Evolutionary conservation across 331 rosid species (phyloP).

Genomic region (Erythrophleum ivorense): DNA sequence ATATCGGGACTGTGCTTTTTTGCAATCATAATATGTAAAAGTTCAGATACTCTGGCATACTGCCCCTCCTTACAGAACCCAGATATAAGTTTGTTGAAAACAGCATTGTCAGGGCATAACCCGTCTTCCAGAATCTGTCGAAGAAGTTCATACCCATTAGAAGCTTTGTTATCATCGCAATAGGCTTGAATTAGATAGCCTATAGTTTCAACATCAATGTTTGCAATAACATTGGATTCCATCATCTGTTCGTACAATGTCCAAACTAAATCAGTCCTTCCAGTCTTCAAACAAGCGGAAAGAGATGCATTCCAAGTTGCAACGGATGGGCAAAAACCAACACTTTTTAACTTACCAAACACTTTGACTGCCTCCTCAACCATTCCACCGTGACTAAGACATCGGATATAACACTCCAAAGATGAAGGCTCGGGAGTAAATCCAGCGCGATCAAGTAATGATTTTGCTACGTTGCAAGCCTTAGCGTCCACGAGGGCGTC

Average conservation of each 20-base stretch:
- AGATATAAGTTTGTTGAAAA: slow-evolving; percentile 60
- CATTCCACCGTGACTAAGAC: slow-evolving; percentile 60
- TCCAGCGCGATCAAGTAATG: slow-evolving; percentile 49
- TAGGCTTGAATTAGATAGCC: slow-evolving; percentile 65
- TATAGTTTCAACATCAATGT: slow-evolving; percentile 59
- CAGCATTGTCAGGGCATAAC: slow-evolving; percentile 48
- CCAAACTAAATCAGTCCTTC: slow-evolving; percentile 71
- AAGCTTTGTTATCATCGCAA: slow-evolving; percentile 53
- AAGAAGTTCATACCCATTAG: slow-evolving; percentile 66
- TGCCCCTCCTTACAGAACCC: slow-evolving; percentile 57
- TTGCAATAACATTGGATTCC: slow-evolving; percentile 53
- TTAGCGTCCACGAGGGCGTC: slow-evolving; percentile 62
- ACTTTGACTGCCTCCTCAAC: slow-evolving; percentile 62
- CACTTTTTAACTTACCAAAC: slow-evolving; percentile 50
- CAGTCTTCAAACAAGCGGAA: slow-evolving; percentile 52
- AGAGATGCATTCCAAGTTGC: slow-evolving; percentile 67
- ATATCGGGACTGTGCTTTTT: slow-evolving; percentile 49
- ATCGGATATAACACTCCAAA: slow-evolving; percentile 58
- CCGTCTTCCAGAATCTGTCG: slow-evolving; percentile 63
- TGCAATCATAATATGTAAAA: slow-evolving; percentile 75
- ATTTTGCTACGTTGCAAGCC: slow-evolving; percentile 61
- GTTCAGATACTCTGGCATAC: slow-evolving; percentile 57
- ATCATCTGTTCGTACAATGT: slow-evolving; percentile 64
- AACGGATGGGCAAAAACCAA: slow-evolving; percentile 54
- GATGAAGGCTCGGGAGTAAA: slow-evolving; percentile 56